phyloP scores from a whole-genome alignment of 192 early-diverging fungal genomes.

The Coemansia sp. region DNA sequence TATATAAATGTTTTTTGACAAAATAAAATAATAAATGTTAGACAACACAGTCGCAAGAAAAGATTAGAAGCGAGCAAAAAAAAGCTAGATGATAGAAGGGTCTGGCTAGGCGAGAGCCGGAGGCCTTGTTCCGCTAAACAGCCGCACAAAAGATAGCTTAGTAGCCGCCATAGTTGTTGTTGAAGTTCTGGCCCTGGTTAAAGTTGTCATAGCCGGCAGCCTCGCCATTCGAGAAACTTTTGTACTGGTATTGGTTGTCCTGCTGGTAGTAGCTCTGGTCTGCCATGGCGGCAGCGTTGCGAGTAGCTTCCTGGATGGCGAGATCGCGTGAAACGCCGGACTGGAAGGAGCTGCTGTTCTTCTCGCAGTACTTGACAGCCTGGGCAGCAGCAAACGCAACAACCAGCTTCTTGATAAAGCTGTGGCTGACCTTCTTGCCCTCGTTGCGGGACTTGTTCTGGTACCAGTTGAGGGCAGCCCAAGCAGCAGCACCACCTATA shows the following conservation, averaged over 20 bases:
- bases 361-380: conserved; percentile 50
- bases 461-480: conserved; percentile 54
- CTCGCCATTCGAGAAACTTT: background rate
- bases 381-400: conserved; percentile 50
- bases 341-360: conserved; percentile 49
- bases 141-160: background rate
- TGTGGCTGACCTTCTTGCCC: conserved; percentile 50
- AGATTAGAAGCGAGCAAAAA: background rate
- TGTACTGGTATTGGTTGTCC: conserved; percentile 3
- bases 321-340: conserved; percentile 40
- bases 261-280: conserved; percentile 15
- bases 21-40: background rate
- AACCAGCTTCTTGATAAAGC: conserved; percentile 46
- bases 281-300: conserved; percentile 15
- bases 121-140: no score
- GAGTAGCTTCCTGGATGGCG: conserved; percentile 33
- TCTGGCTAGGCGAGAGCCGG: no score
- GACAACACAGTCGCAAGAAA: background rate
- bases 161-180: conserved; percentile 13
- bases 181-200: conserved; percentile 1
- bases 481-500: conserved; percentile 55
- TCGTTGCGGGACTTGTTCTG: conserved; percentile 43
- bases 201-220: background rate
- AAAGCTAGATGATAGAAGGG: background rate
- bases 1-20: background rate